phyloP scores from a whole-genome alignment of 2,329 filamentous ascomycete genomes.

The Colletotrichum lindemuthianum region DNA sequence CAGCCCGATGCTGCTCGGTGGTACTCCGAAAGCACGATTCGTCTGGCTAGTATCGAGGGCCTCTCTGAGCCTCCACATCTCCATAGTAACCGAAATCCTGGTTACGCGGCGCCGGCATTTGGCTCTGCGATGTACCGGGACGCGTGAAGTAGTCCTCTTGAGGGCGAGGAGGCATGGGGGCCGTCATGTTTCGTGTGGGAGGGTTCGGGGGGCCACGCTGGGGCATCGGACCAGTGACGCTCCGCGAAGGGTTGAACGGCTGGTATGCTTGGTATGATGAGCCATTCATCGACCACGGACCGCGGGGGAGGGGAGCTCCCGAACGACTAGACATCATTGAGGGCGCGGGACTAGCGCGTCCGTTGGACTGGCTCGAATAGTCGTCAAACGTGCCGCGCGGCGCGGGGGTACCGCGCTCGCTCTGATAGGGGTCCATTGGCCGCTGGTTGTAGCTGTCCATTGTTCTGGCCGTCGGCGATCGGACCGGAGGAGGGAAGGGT shows the following conservation, averaged over 20 bases:
- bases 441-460: constrained; percentile 35
- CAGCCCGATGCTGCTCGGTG: constrained; percentile 15
- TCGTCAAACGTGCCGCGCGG: constrained; percentile 35
- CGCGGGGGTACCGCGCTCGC: constrained; percentile 16
- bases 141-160: constrained; percentile 44
- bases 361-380: constrained; percentile 40
- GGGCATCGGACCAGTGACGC: constrained; percentile 51
- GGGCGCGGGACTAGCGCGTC: constrained; percentile 47
- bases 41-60: constrained; percentile 41
- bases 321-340: constrained; percentile 41
- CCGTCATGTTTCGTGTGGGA: constrained; percentile 58
- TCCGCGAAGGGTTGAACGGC: constrained; percentile 47
- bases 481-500: constrained; percentile 45
- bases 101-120: constrained; percentile 37
- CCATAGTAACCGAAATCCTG: constrained; percentile 48
- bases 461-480: constrained; percentile 45
- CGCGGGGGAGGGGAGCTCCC: constrained; percentile 36
- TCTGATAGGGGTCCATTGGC: constrained; percentile 18
- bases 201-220: constrained; percentile 47
- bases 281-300: constrained; percentile 38
- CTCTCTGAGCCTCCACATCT: constrained; percentile 46
- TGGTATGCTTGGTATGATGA: constrained; percentile 37
- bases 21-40: neutral
- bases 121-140: constrained; percentile 41
- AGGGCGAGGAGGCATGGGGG: constrained; percentile 45